Base-by-base conservation (phyloP, 495 filamentous ascomycete species). In the Neurospora sp. region DNA sequence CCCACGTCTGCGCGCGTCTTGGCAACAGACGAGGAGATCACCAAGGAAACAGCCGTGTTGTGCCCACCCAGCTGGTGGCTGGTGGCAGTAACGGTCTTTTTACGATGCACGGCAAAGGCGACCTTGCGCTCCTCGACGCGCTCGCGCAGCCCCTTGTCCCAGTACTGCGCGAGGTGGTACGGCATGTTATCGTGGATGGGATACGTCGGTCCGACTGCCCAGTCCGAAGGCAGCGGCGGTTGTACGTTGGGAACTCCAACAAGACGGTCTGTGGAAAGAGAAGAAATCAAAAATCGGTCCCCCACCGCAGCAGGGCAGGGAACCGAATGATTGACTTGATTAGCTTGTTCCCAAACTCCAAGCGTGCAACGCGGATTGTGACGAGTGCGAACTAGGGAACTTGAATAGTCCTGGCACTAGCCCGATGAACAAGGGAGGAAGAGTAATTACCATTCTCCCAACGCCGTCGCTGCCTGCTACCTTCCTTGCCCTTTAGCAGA, bases 401-500 rank as follows among this genome's bases (percentile, higher is more conserved):
- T n/a, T 9, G 4, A 7, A n/a, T 20, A 65, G 70, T 61, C 35
- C 22, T 44, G 40, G 16, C 39, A 59, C 22, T 47, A 12, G 8
- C 12, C 38, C 14, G 39, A 42, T 14, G 45, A 35, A 40, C 14
- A 31, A 39, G 20, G 37, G 22, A 22, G 53, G 22, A 22, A 44
- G 69, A 70, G 68, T 20, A 72, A 70, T 39, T 87, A 97, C 94
- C 94, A 81, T 99, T 99, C 84, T 99, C 96, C 94, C 94, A 98
- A 47, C 94, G 87, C 77, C 93, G 91, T 68, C 96, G 86, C 71
- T 94, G 89, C 59, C 95, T 87, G 73, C 89, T 94, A n/a, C 96
- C 96, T 77, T 97, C 93, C 75, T 94, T 97, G 69, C 95, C 96
- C 82, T 93, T 95, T n/a, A 94, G 83, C 69, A 96, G 76, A 10